Evolutionary conservation across 305 asterid species (phyloP).

Genomic region (Vinca major): DNA sequence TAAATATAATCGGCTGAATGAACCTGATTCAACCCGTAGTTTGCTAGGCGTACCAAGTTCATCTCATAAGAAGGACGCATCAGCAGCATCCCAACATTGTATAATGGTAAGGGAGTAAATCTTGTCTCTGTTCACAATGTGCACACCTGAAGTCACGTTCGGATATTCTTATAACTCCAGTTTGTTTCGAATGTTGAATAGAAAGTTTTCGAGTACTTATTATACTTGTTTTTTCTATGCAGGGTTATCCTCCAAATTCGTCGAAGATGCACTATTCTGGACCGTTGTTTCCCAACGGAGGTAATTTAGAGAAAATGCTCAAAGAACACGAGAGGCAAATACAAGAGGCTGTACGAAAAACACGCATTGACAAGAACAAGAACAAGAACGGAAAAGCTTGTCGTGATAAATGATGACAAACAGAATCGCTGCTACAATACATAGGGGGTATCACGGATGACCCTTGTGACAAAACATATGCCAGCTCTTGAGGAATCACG

Average conservation of each 20-base stretch:
- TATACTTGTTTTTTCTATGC: background rate
- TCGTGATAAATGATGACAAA: constrained; percentile 30
- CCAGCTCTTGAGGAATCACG: constrained; percentile 14
- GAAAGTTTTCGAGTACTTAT: background rate
- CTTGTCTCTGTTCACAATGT: background rate
- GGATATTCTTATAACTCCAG: too few species aligned
- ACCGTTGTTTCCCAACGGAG: constrained; percentile 51
- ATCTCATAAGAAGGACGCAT: constrained; percentile 40
- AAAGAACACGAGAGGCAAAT: constrained; percentile 71
- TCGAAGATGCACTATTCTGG: constrained; percentile 72
- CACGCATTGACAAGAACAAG: constrained; percentile 40
- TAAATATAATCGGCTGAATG: constrained; percentile 37
- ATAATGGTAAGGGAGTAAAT: constrained; percentile 28
- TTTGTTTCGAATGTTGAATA: background rate
- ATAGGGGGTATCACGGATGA: constrained; percentile 41
- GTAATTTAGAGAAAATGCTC: constrained; percentile 70
- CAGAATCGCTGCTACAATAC: constrained; percentile 50
- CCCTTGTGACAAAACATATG: constrained; percentile 3
- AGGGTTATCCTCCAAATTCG: constrained; percentile 42
- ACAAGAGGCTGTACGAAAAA: constrained; percentile 76
- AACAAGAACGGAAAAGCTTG: constrained; percentile 30
- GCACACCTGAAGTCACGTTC: background rate
- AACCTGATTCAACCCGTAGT: constrained; percentile 41
- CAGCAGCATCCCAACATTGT: constrained; percentile 29
- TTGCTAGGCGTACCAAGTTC: constrained; percentile 39